Evolutionary conservation across 306 rosid species (phyloP), one percentile per base, ranked within the genome.

Genomic region (Inga laurina): DNA sequence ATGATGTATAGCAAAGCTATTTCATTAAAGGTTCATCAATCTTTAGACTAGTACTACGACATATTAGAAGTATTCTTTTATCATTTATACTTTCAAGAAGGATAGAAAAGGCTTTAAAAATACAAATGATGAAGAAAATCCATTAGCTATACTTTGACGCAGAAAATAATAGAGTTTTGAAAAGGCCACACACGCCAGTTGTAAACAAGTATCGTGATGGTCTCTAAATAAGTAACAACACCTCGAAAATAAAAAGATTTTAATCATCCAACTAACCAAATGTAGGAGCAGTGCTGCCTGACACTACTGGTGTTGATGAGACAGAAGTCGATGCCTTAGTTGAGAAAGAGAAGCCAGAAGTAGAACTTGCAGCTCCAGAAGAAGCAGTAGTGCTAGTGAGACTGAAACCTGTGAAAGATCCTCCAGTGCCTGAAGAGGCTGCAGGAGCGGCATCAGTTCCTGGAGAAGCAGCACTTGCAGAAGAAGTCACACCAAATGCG

Each of bases 261-360:
- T 54, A 83, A 74, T 52, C 4, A 75, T 13, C 37, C 49, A 65
- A 43, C 90, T 87, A 74, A 94, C 98, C 90, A 78, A 88, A 90
- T 78, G 88, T 37, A 65, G 89, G 88, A 24, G 83, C 37, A 54
- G 83, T 76, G 49, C 44, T 52, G 79, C 84, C 77, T 4, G 92
- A 77, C 69, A 84, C 90, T 0, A 91, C 91, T 18, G 88, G 90
- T 0, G 90, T 69, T 22, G 94, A 88, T 11, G 89, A 83, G 35
- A 88, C 83, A 7, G 89, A 59, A 18, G 61, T 52, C 8, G 86
- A 65, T 24, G 85, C 41, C 83, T 88, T 89, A 62, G 83, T 85
- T 4, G 92, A 79, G 77, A 88, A 82, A 3, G 91, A 79, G 74
- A 90, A 86, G 30, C 86, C 88, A 4, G 81, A 3, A 73, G 86